Evolutionary conservation across 495 filamentous ascomycete genomes (phyloP).

Genomic region (Cairneyella variabilis): DNA sequence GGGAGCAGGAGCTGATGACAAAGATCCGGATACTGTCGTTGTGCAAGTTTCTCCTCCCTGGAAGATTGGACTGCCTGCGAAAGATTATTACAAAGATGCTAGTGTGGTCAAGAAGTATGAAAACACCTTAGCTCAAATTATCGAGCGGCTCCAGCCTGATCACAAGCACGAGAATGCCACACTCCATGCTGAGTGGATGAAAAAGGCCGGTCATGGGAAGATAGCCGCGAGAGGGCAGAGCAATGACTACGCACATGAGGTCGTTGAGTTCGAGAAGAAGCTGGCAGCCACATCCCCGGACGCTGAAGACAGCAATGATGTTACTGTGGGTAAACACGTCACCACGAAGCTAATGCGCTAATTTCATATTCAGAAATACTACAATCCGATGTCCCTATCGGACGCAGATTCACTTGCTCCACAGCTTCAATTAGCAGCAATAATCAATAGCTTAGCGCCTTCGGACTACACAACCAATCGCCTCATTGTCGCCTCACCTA

Average conservation of each 20-base stretch:
- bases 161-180: slow-evolving; percentile 16
- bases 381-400: slow-evolving; percentile 51
- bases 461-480: slow-evolving; percentile 42
- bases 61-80: slow-evolving; percentile 55
- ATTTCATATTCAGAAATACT: slow-evolving; percentile 49
- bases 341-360: background rate
- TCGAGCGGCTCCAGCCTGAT: slow-evolving; percentile 24
- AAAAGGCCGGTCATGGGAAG: slow-evolving; percentile 1
- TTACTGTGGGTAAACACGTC: slow-evolving; percentile 32
- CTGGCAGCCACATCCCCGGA: slow-evolving; percentile 57
- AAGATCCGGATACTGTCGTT: slow-evolving; percentile 60
- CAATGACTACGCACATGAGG: slow-evolving; percentile 22
- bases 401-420: slow-evolving; percentile 51
- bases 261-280: slow-evolving; percentile 58
- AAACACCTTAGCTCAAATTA: slow-evolving; percentile 36
- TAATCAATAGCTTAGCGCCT: slow-evolving; percentile 52
- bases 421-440: slow-evolving; percentile 46
- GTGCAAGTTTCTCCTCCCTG: slow-evolving; percentile 50
- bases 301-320: slow-evolving; percentile 52
- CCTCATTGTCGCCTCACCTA: slow-evolving; percentile 55
- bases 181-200: slow-evolving; percentile 1
- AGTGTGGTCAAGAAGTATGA: slow-evolving; percentile 50
- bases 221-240: slow-evolving; percentile 21
- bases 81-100: slow-evolving; percentile 61
- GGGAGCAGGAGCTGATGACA: slow-evolving; percentile 53